Evolutionary conservation across 768 basidiomycete species (phyloP).

Genomic region (Pisolithus tinctorius): DNA sequence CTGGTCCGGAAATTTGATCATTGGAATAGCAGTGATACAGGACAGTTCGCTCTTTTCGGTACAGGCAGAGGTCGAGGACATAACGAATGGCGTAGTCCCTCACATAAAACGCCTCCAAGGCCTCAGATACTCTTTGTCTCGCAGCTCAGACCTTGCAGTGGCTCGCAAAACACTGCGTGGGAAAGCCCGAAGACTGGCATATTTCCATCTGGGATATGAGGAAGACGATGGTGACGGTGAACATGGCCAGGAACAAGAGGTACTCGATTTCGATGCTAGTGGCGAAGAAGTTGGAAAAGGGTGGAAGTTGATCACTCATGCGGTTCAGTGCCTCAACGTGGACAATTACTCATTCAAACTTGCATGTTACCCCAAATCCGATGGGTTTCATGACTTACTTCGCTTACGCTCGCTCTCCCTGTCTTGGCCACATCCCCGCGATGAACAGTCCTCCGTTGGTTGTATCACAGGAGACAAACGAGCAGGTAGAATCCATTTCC

Average conservation of each 20-base stretch:
- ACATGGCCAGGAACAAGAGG: too few relatives aligned
- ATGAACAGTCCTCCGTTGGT: background rate
- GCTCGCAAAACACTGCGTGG: background rate
- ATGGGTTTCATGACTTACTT: constrained; percentile 1
- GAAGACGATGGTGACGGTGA: constrained; percentile 1
- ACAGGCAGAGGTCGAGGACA: background rate
- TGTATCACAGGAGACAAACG: too few relatives aligned
- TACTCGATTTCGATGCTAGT: background rate
- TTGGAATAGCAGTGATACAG: background rate
- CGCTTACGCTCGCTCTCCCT: background rate
- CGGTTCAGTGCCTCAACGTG: background rate
- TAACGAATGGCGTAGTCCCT: background rate
- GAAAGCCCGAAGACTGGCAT: background rate
- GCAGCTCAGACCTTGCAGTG: constrained; percentile 1
- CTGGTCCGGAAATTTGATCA: background rate
- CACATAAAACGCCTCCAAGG: background rate
- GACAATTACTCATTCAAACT: constrained; percentile 1
- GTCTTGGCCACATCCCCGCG: background rate
- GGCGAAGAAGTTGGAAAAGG: background rate
- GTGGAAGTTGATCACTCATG: background rate
- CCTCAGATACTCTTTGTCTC: background rate
- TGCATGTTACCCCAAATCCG: background rate
- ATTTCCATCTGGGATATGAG: background rate
- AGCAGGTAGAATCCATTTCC: background rate
- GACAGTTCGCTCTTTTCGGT: background rate